Evolutionary conservation across 2,329 filamentous ascomycete genomes (phyloP).

Genomic region (Talaromyces albobiverticillius): DNA sequence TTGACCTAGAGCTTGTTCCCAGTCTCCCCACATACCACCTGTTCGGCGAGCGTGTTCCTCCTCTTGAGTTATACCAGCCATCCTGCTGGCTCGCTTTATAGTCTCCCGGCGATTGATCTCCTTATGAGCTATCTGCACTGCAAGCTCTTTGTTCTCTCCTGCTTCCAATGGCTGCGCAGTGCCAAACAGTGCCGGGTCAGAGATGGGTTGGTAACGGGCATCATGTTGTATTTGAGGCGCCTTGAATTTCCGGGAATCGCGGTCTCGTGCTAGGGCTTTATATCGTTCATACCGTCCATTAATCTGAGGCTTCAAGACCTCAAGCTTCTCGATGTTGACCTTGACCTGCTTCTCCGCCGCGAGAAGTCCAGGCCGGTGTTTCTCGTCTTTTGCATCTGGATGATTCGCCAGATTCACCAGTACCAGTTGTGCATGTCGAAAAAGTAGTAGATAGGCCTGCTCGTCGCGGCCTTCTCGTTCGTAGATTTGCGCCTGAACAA

Average conservation of each 20-base stretch:
- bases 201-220: constrained; percentile 18
- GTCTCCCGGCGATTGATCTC: constrained; percentile 69
- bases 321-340: constrained; percentile 66
- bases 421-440: constrained; percentile 83
- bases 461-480: constrained; percentile 80
- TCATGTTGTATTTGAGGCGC: constrained; percentile 12
- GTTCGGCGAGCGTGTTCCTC: constrained; percentile 57
- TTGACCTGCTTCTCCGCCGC: constrained; percentile 62
- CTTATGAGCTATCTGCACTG: constrained; percentile 70
- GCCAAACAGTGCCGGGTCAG: constrained; percentile 60
- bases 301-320: constrained; percentile 76
- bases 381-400: constrained; percentile 67
- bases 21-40: constrained; percentile 53
- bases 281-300: constrained; percentile 68
- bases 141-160: constrained; percentile 69
- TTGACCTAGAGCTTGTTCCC: constrained; percentile 45
- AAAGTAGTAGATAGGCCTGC: constrained; percentile 86
- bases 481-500: constrained; percentile 72
- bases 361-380: constrained; percentile 53
- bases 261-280: constrained; percentile 50
- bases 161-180: constrained; percentile 64
- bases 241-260: constrained; percentile 41
- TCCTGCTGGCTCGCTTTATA: constrained; percentile 55
- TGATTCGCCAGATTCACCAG: constrained; percentile 72
- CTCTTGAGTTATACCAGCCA: constrained; percentile 56